Conservation (phyloP, 805 yeast species). For the Yamadazyma olivae region DNA sequence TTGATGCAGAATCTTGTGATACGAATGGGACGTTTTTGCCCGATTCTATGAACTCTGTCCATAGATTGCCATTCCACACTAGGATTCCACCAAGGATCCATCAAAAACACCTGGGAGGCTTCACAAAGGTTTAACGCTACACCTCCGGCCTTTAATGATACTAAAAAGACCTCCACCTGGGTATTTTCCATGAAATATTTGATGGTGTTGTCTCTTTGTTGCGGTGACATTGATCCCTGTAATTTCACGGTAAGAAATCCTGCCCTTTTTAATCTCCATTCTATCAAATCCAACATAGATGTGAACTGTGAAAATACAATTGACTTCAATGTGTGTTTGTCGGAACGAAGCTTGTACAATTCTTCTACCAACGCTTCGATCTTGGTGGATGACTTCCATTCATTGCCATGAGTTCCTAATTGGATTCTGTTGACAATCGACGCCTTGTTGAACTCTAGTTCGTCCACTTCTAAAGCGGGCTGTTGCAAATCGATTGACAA, state of each 20-base stretch:
- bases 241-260: slow-evolving; percentile 93
- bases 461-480: slow-evolving; percentile 75
- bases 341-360: slow-evolving; percentile 79
- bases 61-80: slow-evolving; percentile 98
- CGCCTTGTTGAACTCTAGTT: slow-evolving; percentile 55
- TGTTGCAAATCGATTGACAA: slow-evolving; percentile 86
- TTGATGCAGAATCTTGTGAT: slow-evolving; percentile 92
- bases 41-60: slow-evolving; percentile 97
- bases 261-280: slow-evolving; percentile 92
- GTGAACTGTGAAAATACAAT: slow-evolving; percentile 98
- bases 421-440: slow-evolving; percentile 84
- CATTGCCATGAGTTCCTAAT: slow-evolving; percentile 63
- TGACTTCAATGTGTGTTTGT: slow-evolving; percentile 84
- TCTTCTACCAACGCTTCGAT: slow-evolving; percentile 96
- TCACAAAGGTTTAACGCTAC: slow-evolving; percentile 95
- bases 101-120: slow-evolving; percentile 91
- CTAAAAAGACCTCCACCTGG: slow-evolving; percentile 88
- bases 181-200: slow-evolving; percentile 90
- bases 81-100: slow-evolving; percentile 99
- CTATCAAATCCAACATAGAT: slow-evolving; percentile 91
- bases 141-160: slow-evolving; percentile 97
- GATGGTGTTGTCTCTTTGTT: slow-evolving; percentile 89
- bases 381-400: slow-evolving; percentile 93
- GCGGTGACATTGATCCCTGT: slow-evolving; percentile 97
- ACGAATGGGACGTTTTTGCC: slow-evolving; percentile 91